Conservation (phyloP, 2,329 filamentous ascomycete species). For the Beauveria rudraprayagi region DNA sequence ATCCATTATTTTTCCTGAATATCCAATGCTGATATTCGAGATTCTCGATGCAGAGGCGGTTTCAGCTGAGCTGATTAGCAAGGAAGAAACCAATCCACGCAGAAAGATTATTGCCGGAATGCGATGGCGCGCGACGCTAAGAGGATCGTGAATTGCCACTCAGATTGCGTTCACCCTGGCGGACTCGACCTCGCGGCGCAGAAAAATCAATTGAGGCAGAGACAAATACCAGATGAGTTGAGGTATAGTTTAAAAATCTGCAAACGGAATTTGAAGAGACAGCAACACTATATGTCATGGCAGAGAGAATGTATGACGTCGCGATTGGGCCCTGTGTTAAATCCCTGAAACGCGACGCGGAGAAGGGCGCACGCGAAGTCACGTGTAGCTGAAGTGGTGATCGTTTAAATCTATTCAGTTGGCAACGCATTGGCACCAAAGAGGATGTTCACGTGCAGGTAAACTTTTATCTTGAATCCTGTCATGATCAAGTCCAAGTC, state of each 20-base stretch:
- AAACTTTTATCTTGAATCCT: neutral
- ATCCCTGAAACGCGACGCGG: conserved; percentile 1
- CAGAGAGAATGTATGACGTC: conserved; percentile 1
- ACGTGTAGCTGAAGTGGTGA: neutral
- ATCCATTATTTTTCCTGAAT: conserved; percentile 18
- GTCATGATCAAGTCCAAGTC: no score
- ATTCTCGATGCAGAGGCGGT: neutral
- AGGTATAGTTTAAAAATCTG: neutral
- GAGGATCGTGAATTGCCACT: neutral
- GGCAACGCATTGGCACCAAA: no score
- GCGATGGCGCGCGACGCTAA: neutral
- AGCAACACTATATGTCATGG: neutral
- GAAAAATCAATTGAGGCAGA: neutral
- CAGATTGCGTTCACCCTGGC: neutral
- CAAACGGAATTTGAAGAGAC: neutral
- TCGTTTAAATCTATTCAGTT: no score
- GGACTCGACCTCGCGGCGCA: neutral
- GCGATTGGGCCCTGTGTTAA: neutral
- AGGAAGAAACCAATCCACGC: neutral
- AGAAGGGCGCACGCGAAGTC: neutral
- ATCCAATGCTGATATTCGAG: neutral
- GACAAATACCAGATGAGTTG: neutral
- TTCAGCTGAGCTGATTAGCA: neutral
- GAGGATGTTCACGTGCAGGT: neutral
- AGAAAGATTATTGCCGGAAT: neutral